These are phyloP conservation scores for Lactifluus pinguis DNA, from an alignment of 768 basidiomycete species.

Conservation along the genomic window DNA sequence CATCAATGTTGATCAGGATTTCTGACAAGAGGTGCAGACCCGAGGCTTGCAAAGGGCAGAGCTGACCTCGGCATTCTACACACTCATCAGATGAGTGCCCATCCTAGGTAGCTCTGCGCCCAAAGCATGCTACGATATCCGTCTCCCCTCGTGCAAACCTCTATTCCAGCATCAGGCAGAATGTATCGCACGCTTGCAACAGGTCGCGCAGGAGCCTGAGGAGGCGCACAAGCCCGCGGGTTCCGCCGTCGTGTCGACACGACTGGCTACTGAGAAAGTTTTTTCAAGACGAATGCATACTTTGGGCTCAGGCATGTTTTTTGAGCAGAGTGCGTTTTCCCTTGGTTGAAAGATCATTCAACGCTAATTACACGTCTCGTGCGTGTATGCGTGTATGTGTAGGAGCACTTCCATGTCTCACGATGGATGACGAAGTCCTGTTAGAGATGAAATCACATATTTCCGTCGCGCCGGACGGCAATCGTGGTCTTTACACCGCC, in stretches of 20 bases:
- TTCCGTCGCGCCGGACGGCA: slow-evolving; percentile 96
- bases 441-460: slow-evolving; percentile 70
- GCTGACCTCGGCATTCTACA: slow-evolving; percentile 96
- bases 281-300: slow-evolving; percentile 65
- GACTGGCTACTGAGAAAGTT: slow-evolving; percentile 80
- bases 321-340: slow-evolving; percentile 75
- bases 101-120: slow-evolving; percentile 87
- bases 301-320: slow-evolving; percentile 85
- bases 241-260: slow-evolving; percentile 77
- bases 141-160: slow-evolving; percentile 37
- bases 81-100: no score
- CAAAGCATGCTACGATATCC: slow-evolving; percentile 98
- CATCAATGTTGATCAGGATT: no score
- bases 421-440: slow-evolving; percentile 87
- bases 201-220: slow-evolving; percentile 67
- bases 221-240: slow-evolving; percentile 42
- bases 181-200: slow-evolving; percentile 79
- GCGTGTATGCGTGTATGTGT: neutral
- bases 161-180: slow-evolving; percentile 97
- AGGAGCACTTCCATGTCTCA: slow-evolving; percentile 95
- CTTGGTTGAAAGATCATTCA: slow-evolving; percentile 13
- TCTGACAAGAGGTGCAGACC: no score
- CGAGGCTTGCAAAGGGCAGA: no score
- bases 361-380: slow-evolving; percentile 12
- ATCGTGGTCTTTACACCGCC: slow-evolving; percentile 94